Evolutionary conservation across 129 eudicot species (phyloP), one percentile per base, ranked within the genome.

Genomic region (Rutidosis leptorrhynchoides): DNA sequence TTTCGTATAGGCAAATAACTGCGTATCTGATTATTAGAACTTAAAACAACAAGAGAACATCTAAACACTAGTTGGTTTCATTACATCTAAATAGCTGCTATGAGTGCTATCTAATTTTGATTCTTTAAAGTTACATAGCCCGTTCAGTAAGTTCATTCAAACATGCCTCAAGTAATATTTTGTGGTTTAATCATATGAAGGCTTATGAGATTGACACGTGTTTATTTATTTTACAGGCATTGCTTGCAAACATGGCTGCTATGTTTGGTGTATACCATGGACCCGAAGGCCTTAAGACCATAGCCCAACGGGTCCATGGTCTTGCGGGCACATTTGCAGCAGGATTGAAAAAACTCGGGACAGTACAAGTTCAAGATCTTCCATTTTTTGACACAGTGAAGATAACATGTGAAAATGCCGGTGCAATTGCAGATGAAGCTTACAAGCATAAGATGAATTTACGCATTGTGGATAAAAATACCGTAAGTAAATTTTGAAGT

Each of bases 201-300:
- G 62, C 35, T 53, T 65, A 8, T 17, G 49, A 30, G 2, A 0
- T 14, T 59, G 16, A 45, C 58, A 45, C 48, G 8, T 59, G 27
- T 62, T 30, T 11, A 51, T 57, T 64, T 65, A 15, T 67, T 27
- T 20, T 37, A 27, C 58, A 91, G 98, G 98, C 98, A n/a, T 78
- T 91, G 79, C 94, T 91, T 71, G 98, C 98, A 64, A 91, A 91
- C 79, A 91, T 91, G 98, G 98, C 98, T 81, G 98, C 96, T 62
- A 91, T 91, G 98, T 91, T 58, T 76, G 93, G 94, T 65, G 90
- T 91, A 27, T 91, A 91, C 78, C 98, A 91, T 59, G 98, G 98
- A 43, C 98, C 98, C 15, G 98, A 91, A 78, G 98, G 98, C 45
- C 88, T 91, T 40, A 91, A 91, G 80, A 73, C 88, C 54, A 91